phyloP scores from a whole-genome alignment of 2,329 filamentous ascomycete genomes.

The Arthrocladium fulminans region DNA sequence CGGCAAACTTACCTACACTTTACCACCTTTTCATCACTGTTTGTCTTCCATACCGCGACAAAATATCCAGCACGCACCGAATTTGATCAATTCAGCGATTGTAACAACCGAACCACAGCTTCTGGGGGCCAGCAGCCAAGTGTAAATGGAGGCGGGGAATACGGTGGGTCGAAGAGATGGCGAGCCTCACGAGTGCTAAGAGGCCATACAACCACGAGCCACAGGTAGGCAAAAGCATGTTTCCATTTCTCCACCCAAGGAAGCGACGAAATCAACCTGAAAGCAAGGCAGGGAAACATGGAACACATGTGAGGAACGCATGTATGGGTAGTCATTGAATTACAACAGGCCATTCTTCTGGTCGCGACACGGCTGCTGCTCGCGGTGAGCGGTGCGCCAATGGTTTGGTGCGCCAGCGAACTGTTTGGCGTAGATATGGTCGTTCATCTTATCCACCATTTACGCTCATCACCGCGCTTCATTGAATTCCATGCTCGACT shows the following conservation, averaged over 20 bases:
- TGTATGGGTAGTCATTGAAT: too few relatives aligned
- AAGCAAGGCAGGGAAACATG: not conserved
- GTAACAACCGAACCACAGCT: not conserved
- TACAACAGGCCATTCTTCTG: too few relatives aligned
- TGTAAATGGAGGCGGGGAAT: not conserved
- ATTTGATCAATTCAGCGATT: not conserved
- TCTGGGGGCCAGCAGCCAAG: not conserved
- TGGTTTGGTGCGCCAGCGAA: too few relatives aligned
- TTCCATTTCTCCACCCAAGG: not conserved
- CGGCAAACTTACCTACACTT: not conserved
- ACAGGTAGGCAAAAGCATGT: not conserved
- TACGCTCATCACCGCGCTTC: too few relatives aligned
- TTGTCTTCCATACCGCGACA: not conserved
- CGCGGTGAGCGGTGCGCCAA: too few relatives aligned
- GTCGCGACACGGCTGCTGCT: too few relatives aligned
- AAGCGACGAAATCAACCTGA: not conserved
- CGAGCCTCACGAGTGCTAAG: not conserved
- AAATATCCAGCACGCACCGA: not conserved
- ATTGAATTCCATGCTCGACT: too few relatives aligned
- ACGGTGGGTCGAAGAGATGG: not conserved
- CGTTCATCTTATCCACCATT: too few relatives aligned
- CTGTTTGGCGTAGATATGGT: too few relatives aligned
- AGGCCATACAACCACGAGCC: not conserved
- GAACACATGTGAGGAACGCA: too few relatives aligned
- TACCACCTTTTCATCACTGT: not conserved